Base-by-base conservation (phyloP, 345 rosid species). In the Trapa incisa region DNA sequence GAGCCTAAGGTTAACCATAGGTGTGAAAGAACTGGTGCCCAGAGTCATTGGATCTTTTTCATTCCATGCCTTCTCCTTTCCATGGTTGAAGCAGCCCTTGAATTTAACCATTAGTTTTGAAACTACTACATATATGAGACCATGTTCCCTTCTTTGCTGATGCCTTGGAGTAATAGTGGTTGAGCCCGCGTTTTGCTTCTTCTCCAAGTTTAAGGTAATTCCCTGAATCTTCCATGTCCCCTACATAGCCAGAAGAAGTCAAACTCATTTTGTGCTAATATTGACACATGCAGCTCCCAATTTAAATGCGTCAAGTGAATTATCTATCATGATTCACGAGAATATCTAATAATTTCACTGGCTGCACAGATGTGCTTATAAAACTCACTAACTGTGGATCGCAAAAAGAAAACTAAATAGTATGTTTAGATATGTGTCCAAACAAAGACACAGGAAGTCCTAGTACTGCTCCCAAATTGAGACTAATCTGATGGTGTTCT, bases 1-100 rank as follows among this genome's bases (percentile, higher is more conserved):
- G 69, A 90, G 71, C 72, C 87, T 82, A 47, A 90, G 76, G 67
- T 74, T 81, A 4, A 56, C 56, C 87, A 90, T 84, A 68, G 79
- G 38, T 68, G 54, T 48, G 60, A 90, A 83, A 54, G 75, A 66
- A 64, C 80, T 41, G 1, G 90, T 74, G 0, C 3, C 35, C 63
- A 87, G 71, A 62, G 65, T 68, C 70, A 53, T 39, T 66, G 68
- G 32, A 58, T 9, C 79, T 37, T 67, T 68, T n/a, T 64, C 71
- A 15, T 66, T 70, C 47, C 29, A 68, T 41, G 47, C 42, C 68
- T 71, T 75, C 41, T 11, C 71, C 50, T 54, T 45, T 70, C 71
- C 73, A 52, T 4, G 62, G 33, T 13, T 69, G 67, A 45, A 48
- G 64, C 35, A 66, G 43, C 29, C 17, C 42, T 37, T 29, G 57